Base-by-base conservation (phyloP, 2,329 filamentous ascomycete species). In the Phyllosticta paracitricarpa region DNA sequence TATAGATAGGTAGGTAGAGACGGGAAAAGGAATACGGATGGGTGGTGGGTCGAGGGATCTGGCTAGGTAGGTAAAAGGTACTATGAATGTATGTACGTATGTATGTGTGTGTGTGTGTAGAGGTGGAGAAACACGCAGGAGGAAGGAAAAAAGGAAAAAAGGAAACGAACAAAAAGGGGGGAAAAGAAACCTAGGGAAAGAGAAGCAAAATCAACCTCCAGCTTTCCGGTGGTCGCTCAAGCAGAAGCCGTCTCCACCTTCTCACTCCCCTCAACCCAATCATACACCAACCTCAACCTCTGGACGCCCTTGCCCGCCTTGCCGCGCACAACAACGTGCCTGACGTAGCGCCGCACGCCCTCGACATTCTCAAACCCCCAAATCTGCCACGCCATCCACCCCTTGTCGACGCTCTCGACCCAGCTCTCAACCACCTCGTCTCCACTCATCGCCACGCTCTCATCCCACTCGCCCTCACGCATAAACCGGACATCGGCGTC, bases 361-460 rank as follows among this genome's bases (percentile, higher is more conserved):
- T 69, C 66, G 35, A 71, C 63, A 22, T 69, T 65, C 9, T 66
- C 67, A 56, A 74, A 74, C 0, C 72, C 72, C 72, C 68, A 70
- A 48, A 68, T 60, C 64, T 70, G 68, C 62, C 65, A 71, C 19
- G 64, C 73, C 3, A 68, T 72, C 74, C 74, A 76, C 33, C 71
- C 69, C n/a, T 63, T 67, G 3, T 62, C 64, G 12, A 70, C 66
- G 61, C 72, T 74, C 14, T 73, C 69, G 2, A 71, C 72, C 57
- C 63, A 72, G 24, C 64, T 69, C 59, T 75, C 70, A 1, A 74
- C 64, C 1, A 63, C 7, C 25, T 71, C 72, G 2, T 69, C 71
- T 24, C 54, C 54, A 1, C 4, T 9, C 14, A 71, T 66, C 56
- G 64, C 57, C 1, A 64, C 68, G 61, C 70, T 71, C 48, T 65